A percentile compares a stretch with the other conserved stretches of the same genome.
Conservation (phyloP, 768 basidiomycete genomes). For the Boletus bicolor region DNA sequence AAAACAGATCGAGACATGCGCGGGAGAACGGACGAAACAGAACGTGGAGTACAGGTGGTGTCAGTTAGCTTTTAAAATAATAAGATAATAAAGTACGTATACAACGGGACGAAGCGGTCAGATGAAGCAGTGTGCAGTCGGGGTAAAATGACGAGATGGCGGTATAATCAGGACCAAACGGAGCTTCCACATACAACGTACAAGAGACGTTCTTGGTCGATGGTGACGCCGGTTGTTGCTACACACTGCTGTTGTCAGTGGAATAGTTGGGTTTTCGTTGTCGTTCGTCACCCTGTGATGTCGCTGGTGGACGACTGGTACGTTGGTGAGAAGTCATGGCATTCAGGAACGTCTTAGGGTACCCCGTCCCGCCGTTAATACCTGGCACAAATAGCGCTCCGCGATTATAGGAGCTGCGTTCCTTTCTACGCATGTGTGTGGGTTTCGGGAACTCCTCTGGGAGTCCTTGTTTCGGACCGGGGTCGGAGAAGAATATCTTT, state of each 20-base stretch:
- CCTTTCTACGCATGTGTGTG: constrained; percentile 77
- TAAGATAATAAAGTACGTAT: constrained; percentile 33
- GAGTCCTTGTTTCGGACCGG: constrained; percentile 68
- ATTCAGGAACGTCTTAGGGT: constrained; percentile 30
- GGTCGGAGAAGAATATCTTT: constrained; percentile 74
- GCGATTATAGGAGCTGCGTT: constrained; percentile 77
- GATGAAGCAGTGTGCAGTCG: constrained; percentile 17
- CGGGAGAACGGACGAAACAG: constrained; percentile 4
- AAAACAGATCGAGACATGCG: constrained; percentile 5
- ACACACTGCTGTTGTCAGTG: constrained; percentile 3
- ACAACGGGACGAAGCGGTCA: constrained; percentile 14
- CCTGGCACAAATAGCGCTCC: constrained; percentile 66
- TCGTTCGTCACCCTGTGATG: constrained; percentile 24
- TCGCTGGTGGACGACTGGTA: constrained; percentile 11
- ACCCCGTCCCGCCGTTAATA: constrained; percentile 21
- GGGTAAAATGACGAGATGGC: constrained; percentile 3
- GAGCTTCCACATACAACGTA: background rate
- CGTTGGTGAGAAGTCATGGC: constrained; percentile 19
- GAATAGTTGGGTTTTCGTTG: constrained; percentile 22
- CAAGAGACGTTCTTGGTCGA: background rate
- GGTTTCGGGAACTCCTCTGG: constrained; percentile 81
- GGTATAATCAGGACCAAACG: constrained; percentile 10
- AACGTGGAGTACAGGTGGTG: constrained; percentile 16
- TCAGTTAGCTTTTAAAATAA: constrained; percentile 30
- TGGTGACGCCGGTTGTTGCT: constrained; percentile 1